phyloP scores from a whole-genome alignment of 2,329 filamentous ascomycete species.

The Chalaropsis ovoidea region DNA sequence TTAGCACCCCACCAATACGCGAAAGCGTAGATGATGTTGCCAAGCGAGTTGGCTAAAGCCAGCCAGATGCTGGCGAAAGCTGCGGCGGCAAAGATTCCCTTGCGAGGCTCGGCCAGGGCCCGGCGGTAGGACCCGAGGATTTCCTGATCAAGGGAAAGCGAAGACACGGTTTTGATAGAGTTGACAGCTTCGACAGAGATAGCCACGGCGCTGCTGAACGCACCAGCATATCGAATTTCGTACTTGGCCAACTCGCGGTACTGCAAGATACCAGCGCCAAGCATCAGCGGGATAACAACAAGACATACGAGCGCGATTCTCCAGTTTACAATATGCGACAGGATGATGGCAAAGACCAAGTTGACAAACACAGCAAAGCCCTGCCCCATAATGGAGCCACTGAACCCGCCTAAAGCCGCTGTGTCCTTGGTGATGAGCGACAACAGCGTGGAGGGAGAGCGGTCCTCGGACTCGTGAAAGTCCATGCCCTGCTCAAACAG shows the following conservation, averaged over 20 bases:
- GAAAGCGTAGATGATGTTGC: constrained; percentile 61
- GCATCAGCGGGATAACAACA: constrained; percentile 55
- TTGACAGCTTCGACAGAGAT: constrained; percentile 58
- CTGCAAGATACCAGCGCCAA: constrained; percentile 60
- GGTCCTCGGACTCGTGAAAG: constrained; percentile 58
- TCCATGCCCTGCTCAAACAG: constrained; percentile 56
- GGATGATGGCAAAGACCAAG: constrained; percentile 55
- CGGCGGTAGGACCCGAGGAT: constrained; percentile 45
- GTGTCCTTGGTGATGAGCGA: constrained; percentile 61
- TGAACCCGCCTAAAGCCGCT: constrained; percentile 56
- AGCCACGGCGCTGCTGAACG: constrained; percentile 53
- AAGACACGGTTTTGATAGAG: constrained; percentile 53
- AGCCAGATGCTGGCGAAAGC: constrained; percentile 49
- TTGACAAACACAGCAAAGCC: constrained; percentile 59
- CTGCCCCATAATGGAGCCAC: constrained; percentile 60
- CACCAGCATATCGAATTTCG: constrained; percentile 52
- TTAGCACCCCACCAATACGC: constrained; percentile 73
- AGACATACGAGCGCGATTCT: constrained; percentile 65
- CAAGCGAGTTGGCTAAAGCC: constrained; percentile 49
- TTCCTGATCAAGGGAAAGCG: constrained; percentile 45
- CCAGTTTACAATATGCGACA: constrained; percentile 65
- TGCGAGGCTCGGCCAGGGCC: constrained; percentile 41
- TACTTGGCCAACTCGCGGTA: constrained; percentile 52
- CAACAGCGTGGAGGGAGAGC: constrained; percentile 52
- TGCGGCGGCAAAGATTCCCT: constrained; percentile 44